Evolutionary conservation across 805 yeast genomes (phyloP).

Genomic region (Ogataea trehalophila): DNA sequence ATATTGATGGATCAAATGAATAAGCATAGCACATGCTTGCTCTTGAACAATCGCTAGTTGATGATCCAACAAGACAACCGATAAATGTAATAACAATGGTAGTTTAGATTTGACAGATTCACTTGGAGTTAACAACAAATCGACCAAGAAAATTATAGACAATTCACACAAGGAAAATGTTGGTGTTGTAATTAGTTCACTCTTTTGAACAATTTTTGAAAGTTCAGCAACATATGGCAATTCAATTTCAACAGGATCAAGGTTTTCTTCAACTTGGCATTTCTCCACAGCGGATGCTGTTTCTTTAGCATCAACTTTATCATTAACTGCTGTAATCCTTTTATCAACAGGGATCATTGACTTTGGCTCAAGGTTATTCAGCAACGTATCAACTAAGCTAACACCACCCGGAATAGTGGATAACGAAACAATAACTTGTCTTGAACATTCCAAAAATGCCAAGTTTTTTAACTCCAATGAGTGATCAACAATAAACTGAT

Average conservation of each 20-base stretch:
- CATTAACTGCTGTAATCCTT: constrained; percentile 3
- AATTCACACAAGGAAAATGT: constrained; percentile 85
- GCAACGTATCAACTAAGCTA: constrained; percentile 56
- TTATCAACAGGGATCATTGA: constrained; percentile 68
- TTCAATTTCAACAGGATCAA: not conserved
- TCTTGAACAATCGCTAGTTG: constrained; percentile 79
- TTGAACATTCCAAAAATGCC: constrained; percentile 67
- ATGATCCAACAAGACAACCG: constrained; percentile 81
- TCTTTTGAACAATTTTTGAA: constrained; percentile 47
- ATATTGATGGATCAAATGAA: constrained; percentile 65
- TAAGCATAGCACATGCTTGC: constrained; percentile 72
- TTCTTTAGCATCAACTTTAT: constrained; percentile 8
- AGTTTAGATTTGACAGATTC: constrained; percentile 57
- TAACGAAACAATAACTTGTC: constrained; percentile 77
- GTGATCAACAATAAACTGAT: constrained; percentile 63
- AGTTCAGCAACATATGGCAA: constrained; percentile 79
- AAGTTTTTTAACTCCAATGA: constrained; percentile 70
- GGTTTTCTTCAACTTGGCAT: too few species aligned
- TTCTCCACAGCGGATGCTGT: constrained; percentile 4
- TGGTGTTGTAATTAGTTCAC: constrained; percentile 41
- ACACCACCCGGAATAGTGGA: constrained; percentile 48
- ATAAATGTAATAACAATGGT: constrained; percentile 72
- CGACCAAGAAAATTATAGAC: constrained; percentile 80
- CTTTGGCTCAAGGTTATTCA: constrained; percentile 73
- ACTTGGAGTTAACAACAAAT: constrained; percentile 62